These are phyloP conservation scores for Diaporthe caulivora DNA, from an alignment of 2,329 filamentous ascomycete species.

Conservation along the genomic window DNA sequence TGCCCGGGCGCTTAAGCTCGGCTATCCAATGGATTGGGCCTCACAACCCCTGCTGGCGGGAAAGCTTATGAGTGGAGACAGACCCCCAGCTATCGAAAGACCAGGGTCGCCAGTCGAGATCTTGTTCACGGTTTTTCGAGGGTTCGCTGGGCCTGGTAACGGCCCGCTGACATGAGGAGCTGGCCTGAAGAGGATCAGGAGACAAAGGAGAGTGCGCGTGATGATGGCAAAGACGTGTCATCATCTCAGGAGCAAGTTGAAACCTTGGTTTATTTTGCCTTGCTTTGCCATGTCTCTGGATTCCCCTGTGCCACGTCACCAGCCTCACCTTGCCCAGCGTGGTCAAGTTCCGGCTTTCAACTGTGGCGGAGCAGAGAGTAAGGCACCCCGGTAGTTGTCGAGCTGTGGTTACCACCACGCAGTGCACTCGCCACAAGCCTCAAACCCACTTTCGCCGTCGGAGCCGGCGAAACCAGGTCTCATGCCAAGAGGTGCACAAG, in stretches of 20 bases:
- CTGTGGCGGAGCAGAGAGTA: constrained; percentile 55
- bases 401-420: constrained; percentile 8
- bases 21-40: constrained; percentile 34
- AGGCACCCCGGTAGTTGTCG: constrained; percentile 2
- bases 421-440: constrained; percentile 41
- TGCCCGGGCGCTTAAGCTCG: constrained; percentile 34
- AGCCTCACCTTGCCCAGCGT: constrained; percentile 51
- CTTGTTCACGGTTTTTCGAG: background rate
- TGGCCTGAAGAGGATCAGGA: constrained; percentile 9
- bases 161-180: background rate
- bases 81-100: constrained; percentile 34
- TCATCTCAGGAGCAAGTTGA: background rate
- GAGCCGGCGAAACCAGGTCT: constrained; percentile 11
- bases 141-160: background rate
- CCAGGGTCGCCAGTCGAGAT: constrained; percentile 23
- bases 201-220: background rate
- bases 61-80: constrained; percentile 33
- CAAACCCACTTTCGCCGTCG: constrained; percentile 4
- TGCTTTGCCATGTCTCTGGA: constrained; percentile 25
- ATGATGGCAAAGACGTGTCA: constrained; percentile 21
- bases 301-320: constrained; percentile 57
- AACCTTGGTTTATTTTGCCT: background rate
- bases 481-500: constrained; percentile 34
- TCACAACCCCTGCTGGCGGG: constrained; percentile 25
- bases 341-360: constrained; percentile 40